Evolutionary conservation across 768 basidiomycete genomes (phyloP).

Genomic region (Auricularia heimuer): DNA sequence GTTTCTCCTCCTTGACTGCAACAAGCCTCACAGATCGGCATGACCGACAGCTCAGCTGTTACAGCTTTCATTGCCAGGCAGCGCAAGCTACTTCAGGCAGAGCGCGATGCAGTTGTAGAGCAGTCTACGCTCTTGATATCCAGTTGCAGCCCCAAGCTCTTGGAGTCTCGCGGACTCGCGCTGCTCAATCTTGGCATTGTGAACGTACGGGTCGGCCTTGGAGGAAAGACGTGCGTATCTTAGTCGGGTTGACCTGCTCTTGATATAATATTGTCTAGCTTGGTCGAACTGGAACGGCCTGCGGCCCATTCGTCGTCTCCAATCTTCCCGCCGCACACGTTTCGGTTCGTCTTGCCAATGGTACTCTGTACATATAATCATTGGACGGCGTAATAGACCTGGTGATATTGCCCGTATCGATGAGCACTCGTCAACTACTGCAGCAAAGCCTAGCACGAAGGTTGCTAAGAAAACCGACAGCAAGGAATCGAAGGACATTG

Average conservation of each 20-base stretch:
- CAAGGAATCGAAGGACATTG: constrained; percentile 35
- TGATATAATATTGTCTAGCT: constrained; percentile 33
- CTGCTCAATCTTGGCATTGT: constrained; percentile 63
- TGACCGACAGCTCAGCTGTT: too few species aligned
- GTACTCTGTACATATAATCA: background rate
- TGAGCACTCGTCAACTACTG: constrained; percentile 38
- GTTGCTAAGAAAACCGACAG: constrained; percentile 32
- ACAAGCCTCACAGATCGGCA: too few species aligned
- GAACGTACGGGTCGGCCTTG: constrained; percentile 72
- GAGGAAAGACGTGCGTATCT: constrained; percentile 73
- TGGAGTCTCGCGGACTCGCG: constrained; percentile 84
- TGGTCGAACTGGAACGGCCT: constrained; percentile 81
- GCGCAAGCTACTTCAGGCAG: constrained; percentile 50
- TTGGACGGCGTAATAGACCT: constrained; percentile 35
- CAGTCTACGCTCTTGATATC: constrained; percentile 69
- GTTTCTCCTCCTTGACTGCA: too few species aligned
- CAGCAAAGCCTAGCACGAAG: constrained; percentile 24
- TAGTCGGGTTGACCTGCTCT: background rate
- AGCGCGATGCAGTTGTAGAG: constrained; percentile 79
- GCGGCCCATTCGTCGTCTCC: constrained; percentile 64
- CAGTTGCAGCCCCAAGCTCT: constrained; percentile 69
- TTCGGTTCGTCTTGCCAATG: constrained; percentile 40
- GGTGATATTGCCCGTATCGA: constrained; percentile 88
- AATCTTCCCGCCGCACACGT: constrained; percentile 75
- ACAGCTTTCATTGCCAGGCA: constrained; percentile 55